Evolutionary conservation across 345 rosid genomes (phyloP), one percentile per base, ranked within the genome.

Genomic region (Populus ilicifolia): DNA sequence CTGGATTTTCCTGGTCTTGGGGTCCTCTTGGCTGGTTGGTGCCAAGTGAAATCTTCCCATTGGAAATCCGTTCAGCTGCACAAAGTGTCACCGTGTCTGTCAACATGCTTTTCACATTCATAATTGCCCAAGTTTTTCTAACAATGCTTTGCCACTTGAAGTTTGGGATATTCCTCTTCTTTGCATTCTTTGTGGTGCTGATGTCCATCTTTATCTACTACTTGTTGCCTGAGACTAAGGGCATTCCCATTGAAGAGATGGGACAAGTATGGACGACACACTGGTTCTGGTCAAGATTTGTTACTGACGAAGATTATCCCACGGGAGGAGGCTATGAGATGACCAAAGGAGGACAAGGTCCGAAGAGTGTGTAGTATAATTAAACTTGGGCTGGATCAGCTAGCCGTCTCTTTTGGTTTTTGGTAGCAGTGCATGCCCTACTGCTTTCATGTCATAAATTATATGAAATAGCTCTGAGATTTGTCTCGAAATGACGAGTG

Each of bases 1-100:
- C 97, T 0, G 98, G 95, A 6, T 94, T 94, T 52, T 95, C 98
- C 5, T 93, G 98, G 97, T 94, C 98, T 0, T 94, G 98, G 98
- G 98, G 98, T 7, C 98, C 98, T 11, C 91, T 94, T 0, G 98
- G 97, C 4, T 94, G 98, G 98, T 61, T 94, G 50, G 97, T 94
- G 5, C 98, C 98, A 0, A 93, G 97, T 78, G 97, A 94, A 82
- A 94, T 94, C 35, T 94, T 93, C 84, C 98, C 98, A 8, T 68
- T 91, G 33, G 98, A 94, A 75, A 91, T 94, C 69, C 82, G 97
- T 23, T 94, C 97, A 0, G 97, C 97, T 2, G 97, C 98, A 0
- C 98, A 94, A 81, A 94, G 98, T 77, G 50, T 94, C 74, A 93
- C 87, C 0, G 98, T 94, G 10, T 94, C 95, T 0, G 93, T 94